Base-by-base conservation (phyloP, 176 grass and related monocot species). In the Secale cereale region DNA sequence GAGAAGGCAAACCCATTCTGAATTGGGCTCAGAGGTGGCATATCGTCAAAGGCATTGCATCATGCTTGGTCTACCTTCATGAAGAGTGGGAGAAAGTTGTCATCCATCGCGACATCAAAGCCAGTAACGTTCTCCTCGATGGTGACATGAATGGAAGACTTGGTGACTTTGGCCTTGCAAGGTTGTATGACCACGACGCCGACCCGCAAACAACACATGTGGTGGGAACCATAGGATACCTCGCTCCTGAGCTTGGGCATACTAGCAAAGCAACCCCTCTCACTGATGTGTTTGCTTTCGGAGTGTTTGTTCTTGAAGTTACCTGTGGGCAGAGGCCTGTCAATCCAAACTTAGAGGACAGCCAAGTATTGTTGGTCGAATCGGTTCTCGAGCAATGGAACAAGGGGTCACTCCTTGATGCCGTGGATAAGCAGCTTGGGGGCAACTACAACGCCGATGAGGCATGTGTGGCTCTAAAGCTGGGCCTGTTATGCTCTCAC, bases 191-290 rank as follows among this genome's bases (percentile, higher is more conserved):
- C 33, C 85, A 82, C 23, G 79, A 68, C 1, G 5, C 45, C 26
- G 71, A 87, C 5, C 79, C 85, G 1, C 71, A 87, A 7, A 77
- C 85, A 5, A 87, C 85, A 1, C 85, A 87, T 3, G 71, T 87
- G 19, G 85, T 87, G 41, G 85, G 85, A 59, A 87, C 86, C 41
- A 87, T 87, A 68, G 86, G 86, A 10, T 87, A 87, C 26, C 86
- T 87, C 2, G 79, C 86, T 45, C 86, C 79, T 7, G 86, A 82
- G 46, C 71, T 87, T 4, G 86, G 86, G 19, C 79, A 82, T 6
- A 87, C 86, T 1, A 87, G 78, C 85, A 87, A 82, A 78, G 85
- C 85, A 2, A 87, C 85, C 3, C 70, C 85, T 59, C 85, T 68
- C 8, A 87, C 85, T 0, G 85, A 87, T 19, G 69, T 82, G 4